These are phyloP conservation scores for Monosporascus sp. DNA, from an alignment of 2,329 filamentous ascomycete species.

Conservation along the genomic window DNA sequence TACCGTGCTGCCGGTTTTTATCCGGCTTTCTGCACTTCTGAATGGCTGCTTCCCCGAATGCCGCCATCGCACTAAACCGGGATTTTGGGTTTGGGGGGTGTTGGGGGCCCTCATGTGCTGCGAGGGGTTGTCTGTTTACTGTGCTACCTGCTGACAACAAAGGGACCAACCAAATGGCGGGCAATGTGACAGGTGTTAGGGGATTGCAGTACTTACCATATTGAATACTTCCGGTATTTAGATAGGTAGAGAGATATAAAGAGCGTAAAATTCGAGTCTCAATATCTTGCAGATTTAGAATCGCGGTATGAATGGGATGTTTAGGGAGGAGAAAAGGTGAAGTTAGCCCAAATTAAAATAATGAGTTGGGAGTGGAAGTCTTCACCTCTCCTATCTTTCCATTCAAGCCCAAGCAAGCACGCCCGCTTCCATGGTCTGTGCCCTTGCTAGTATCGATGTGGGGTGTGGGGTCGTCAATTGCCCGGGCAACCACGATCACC, in stretches of 20 bases:
- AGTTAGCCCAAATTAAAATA: not conserved
- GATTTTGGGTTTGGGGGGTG: conserved; percentile 6
- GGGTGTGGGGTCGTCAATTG: conserved; percentile 13
- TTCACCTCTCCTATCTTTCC: not conserved
- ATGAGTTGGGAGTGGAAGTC: not conserved
- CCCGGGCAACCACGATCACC: conserved; percentile 25
- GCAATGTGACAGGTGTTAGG: not conserved
- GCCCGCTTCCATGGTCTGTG: conserved; percentile 13
- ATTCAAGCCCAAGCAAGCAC: not conserved
- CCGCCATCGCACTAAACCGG: conserved; percentile 21
- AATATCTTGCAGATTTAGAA: not conserved
- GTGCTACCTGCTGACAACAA: not conserved
- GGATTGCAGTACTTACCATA: not conserved
- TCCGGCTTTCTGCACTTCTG: conserved; percentile 7
- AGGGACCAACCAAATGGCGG: not conserved
- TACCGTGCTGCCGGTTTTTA: not conserved
- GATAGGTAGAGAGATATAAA: not conserved
- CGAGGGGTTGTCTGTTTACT: not conserved
- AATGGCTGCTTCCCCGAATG: conserved; percentile 15
- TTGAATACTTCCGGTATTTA: not conserved
- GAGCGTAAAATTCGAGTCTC: not conserved
- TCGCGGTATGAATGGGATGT: not conserved
- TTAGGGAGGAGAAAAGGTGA: not conserved
- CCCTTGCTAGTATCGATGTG: conserved; percentile 8
- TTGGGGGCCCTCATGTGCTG: not conserved